Conservation (phyloP, 1,284 basidiomycete species). For the Mycosarcoma mackinlayi region DNA sequence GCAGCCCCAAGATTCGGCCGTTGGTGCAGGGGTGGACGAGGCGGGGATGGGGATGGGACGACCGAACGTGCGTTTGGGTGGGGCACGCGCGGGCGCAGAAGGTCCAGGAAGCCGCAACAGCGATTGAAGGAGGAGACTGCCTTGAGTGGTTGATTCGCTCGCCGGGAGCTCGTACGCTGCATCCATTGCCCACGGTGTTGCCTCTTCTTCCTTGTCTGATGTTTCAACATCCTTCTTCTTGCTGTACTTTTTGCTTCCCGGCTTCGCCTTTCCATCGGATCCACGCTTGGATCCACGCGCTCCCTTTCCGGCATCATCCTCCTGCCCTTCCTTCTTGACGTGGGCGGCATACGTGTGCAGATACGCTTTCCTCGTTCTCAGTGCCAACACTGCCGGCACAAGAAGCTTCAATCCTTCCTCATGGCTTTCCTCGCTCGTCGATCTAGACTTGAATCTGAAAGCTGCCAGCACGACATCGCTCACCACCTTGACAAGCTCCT, state of each 20-base stretch:
- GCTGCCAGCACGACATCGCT: conserved; percentile 26
- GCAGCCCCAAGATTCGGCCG: conserved; percentile 13
- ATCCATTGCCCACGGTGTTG: conserved; percentile 29
- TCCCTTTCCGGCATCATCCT: conserved; percentile 2
- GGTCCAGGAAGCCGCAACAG: conserved; percentile 48
- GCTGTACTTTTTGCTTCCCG: conserved; percentile 10
- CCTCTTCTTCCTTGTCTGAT: conserved; percentile 16
- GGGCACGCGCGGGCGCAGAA: conserved; percentile 20
- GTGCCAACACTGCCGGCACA: conserved; percentile 35
- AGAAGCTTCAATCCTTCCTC: conserved; percentile 28
- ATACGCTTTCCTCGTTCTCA: conserved; percentile 49
- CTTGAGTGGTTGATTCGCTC: conserved; percentile 45
- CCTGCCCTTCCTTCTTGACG: conserved; percentile 12
- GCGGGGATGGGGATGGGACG: conserved; percentile 14
- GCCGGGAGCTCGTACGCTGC: conserved; percentile 12
- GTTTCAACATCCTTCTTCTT: conserved; percentile 14
- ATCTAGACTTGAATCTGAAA: conserved; percentile 15
- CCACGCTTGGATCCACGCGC: conserved; percentile 18
- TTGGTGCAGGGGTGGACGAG: background rate
- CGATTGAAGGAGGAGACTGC: conserved; percentile 61
- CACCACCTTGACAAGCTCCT: conserved; percentile 22
- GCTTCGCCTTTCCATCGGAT: conserved; percentile 27
- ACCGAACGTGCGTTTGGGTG: conserved; percentile 32
- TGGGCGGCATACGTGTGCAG: conserved; percentile 30
- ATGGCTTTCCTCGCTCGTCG: background rate